Evolutionary conservation across 75 land plant species (phyloP), one percentile per base, ranked within the genome.

Genomic region (Cunninghamia lanceolata): DNA sequence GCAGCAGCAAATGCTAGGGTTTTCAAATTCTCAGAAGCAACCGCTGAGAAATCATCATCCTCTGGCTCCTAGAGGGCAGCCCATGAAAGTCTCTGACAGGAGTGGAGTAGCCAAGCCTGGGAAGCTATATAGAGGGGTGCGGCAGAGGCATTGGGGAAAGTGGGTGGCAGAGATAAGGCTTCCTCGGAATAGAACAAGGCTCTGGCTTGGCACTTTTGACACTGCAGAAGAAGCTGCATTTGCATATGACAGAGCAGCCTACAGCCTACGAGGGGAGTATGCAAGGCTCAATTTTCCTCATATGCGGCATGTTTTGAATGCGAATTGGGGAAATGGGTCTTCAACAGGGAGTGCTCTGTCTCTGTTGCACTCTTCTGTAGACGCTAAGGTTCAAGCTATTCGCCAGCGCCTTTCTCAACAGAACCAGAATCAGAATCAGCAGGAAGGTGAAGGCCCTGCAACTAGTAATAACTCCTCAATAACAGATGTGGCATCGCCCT

Each of bases 131-230:
- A 87, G 97, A 79, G 97, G 97, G 34, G 97, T 95, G 17, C 88
- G 97, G 70, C 97, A 95, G 85, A 84, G 96, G 88, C 97, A 96
- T 78, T 96, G 96, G 97, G 97, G 97, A 2, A 96, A 95, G 82
- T 95, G 97, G 97, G 97, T 95, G 11, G 97, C 97, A 4, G 97
- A 95, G 86, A 95, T 95, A 14, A 85, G 96, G 38, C 53, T 95
- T 13, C 95, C 96, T 15, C 86, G 92, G 83, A 95, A 96, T 86
- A 84, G 97, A 40, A 94, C 94, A 0, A 50, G 98, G 50, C 89
- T 93, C 0, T 96, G 98, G 98, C 85, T 96, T 19, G 98, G 97
- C 28, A 95, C 96, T 1, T 96, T 95, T 56, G 94, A 91, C 85
- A 93, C 93, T 11, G 95, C 94, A 1, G 93, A 91, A 52, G 94